Percentiles rank a stretch among this genome's conserved stretches.
These are phyloP conservation scores for Lasiosphaeria ovina DNA, from an alignment of 495 filamentous ascomycete genomes.

Conservation along the genomic window DNA sequence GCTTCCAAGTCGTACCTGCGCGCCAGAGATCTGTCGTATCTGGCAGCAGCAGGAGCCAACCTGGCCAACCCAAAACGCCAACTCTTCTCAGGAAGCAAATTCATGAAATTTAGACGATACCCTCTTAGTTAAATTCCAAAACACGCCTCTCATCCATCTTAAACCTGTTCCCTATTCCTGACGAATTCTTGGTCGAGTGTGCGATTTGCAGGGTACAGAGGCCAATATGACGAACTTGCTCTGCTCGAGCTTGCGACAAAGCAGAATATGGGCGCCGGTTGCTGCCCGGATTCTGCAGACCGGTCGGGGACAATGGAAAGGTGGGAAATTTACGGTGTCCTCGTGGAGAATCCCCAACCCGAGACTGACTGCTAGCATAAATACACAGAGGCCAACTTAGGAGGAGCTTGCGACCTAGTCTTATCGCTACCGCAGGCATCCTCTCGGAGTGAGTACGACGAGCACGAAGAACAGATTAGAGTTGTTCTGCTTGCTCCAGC, in stretches of 20 bases:
- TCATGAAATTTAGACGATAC: conserved; percentile 12
- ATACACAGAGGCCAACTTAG: conserved; percentile 48
- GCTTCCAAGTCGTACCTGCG: no score
- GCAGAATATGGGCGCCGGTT: conserved; percentile 47
- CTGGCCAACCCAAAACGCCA: neutral
- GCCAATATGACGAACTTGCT: neutral
- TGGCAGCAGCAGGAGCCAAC: conserved; percentile 5
- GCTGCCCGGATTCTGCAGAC: conserved; percentile 43
- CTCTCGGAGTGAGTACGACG: conserved; percentile 10
- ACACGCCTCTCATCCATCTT: neutral
- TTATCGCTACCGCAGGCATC: conserved; percentile 34
- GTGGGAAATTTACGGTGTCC: conserved; percentile 28
- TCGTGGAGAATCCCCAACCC: neutral
- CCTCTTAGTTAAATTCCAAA: conserved; percentile 8
- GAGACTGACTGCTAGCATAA: neutral
- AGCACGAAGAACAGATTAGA: conserved; percentile 29
- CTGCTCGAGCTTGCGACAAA: neutral
- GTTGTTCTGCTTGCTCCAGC: conserved; percentile 54
- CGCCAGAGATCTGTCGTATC: no score
- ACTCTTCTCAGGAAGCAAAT: conserved; percentile 2
- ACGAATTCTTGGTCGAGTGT: conserved; percentile 28
- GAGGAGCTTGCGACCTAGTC: conserved; percentile 55
- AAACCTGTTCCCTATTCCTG: no score
- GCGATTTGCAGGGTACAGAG: conserved; percentile 10
- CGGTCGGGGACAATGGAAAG: conserved; percentile 43